Conservation (phyloP, 139 green algal genomes). For the Parachlorella kessleri region DNA sequence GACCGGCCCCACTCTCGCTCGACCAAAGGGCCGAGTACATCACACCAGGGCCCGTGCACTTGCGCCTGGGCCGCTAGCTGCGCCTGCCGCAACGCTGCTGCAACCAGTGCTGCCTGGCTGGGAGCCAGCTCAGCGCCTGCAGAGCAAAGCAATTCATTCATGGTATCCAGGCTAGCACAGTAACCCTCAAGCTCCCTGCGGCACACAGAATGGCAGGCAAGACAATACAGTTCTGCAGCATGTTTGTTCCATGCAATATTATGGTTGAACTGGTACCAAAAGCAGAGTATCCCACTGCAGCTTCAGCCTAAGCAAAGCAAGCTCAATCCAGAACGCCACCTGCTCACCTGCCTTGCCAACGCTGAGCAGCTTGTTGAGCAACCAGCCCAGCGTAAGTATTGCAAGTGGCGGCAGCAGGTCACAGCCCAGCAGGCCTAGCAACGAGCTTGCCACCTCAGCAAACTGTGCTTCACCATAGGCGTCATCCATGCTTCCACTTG, state of each 20-base stretch:
- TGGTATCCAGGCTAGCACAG: too few species aligned
- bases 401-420: conserved; percentile 51
- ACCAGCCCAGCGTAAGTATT: conserved; percentile 52
- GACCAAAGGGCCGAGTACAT: conserved; percentile 72
- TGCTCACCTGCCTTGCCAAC: not conserved
- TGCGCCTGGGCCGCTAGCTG: conserved; percentile 40
- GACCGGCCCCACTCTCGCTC: conserved; percentile 60
- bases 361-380: conserved; percentile 60
- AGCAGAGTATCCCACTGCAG: too few species aligned
- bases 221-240: too few species aligned
- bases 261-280: too few species aligned
- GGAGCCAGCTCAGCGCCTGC: conserved; percentile 7
- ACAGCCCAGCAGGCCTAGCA: conserved; percentile 52
- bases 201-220: too few species aligned
- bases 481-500: too few species aligned
- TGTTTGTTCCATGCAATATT: too few species aligned
- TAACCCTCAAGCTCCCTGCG: too few species aligned
- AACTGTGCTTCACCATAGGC: conserved; percentile 10
- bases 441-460: conserved; percentile 41
- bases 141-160: too few species aligned
- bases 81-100: conserved; percentile 31
- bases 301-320: too few species aligned
- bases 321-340: not conserved
- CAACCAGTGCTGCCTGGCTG: conserved; percentile 17
- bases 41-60: conserved; percentile 70